phyloP scores from a whole-genome alignment of 345 rosid species.

The Acer saccharum region DNA sequence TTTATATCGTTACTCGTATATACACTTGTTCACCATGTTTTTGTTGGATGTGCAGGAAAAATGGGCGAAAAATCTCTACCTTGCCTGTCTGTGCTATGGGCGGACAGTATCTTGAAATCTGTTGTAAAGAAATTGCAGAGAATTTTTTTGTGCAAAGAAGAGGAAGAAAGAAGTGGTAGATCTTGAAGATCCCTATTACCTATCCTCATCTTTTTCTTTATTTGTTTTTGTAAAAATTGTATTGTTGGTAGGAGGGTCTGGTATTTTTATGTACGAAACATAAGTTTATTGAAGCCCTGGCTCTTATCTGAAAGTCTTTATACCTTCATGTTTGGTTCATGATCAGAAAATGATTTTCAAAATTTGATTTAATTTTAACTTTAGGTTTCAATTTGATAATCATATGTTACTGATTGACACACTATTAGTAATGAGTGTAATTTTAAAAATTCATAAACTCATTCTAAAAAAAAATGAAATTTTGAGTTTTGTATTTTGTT shows the following conservation, averaged over 20 bases:
- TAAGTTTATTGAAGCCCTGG: background rate
- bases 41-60: slow-evolving; percentile 55
- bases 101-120: slow-evolving; percentile 65
- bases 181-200: slow-evolving; percentile 11
- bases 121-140: slow-evolving; percentile 9
- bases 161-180: background rate
- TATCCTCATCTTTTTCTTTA: background rate
- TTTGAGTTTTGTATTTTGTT: too few species aligned
- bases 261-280: background rate
- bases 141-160: background rate
- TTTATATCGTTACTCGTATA: too few species aligned
- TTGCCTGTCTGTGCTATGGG: slow-evolving; percentile 76
- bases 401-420: too few species aligned
- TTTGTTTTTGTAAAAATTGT: background rate
- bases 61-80: slow-evolving; percentile 85
- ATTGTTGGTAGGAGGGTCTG: slow-evolving; percentile 4
- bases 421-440: too few species aligned
- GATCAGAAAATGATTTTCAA: background rate
- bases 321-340: background rate
- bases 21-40: background rate
- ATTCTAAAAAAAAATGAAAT: too few species aligned
- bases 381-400: too few species aligned
- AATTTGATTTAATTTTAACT: background rate
- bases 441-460: too few species aligned
- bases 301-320: background rate